Conservation (phyloP, 331 rosid species). For the Pyrus hybrid region DNA sequence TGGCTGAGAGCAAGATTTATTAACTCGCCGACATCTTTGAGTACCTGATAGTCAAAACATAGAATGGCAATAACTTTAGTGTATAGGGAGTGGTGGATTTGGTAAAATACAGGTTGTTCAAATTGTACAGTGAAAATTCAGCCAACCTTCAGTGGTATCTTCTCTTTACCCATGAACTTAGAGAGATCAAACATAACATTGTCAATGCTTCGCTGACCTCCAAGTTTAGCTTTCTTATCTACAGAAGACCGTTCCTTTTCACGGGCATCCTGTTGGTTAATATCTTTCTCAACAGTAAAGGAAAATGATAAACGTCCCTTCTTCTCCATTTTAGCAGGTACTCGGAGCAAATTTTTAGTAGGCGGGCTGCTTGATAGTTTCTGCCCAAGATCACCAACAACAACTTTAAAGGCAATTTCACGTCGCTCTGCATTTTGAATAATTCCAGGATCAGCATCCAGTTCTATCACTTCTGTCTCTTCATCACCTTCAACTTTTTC, state of each 20-base stretch:
- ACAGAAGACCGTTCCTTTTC: slow-evolving; percentile 40
- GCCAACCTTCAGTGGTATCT: slow-evolving; percentile 77
- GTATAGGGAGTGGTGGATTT: background rate
- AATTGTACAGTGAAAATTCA: background rate
- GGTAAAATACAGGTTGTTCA: background rate
- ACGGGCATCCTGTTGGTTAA: slow-evolving; percentile 37
- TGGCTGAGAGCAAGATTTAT: slow-evolving; percentile 68
- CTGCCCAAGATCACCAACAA: slow-evolving; percentile 66
- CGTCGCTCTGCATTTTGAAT: slow-evolving; percentile 47
- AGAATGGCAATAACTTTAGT: background rate
- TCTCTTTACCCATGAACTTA: slow-evolving; percentile 69
- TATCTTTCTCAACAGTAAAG: slow-evolving; percentile 60
- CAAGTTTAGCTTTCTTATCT: slow-evolving; percentile 45
- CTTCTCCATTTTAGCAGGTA: slow-evolving; percentile 83
- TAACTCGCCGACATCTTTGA: slow-evolving; percentile 80
- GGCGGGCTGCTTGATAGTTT: slow-evolving; percentile 51
- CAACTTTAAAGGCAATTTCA: slow-evolving; percentile 70
- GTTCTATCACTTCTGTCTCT: slow-evolving; percentile 51
- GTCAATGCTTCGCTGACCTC: slow-evolving; percentile 46
- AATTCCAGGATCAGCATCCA: slow-evolving; percentile 50
- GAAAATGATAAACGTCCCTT: slow-evolving; percentile 65
- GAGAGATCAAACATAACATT: slow-evolving; percentile 80
- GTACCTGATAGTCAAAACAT: slow-evolving; percentile 52
- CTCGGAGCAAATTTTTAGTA: slow-evolving; percentile 56
- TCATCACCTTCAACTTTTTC: slow-evolving; percentile 36